These are phyloP conservation scores for Amphirosellinia nigrospora DNA, from an alignment of 495 filamentous ascomycete species.

Conservation along the genomic window DNA sequence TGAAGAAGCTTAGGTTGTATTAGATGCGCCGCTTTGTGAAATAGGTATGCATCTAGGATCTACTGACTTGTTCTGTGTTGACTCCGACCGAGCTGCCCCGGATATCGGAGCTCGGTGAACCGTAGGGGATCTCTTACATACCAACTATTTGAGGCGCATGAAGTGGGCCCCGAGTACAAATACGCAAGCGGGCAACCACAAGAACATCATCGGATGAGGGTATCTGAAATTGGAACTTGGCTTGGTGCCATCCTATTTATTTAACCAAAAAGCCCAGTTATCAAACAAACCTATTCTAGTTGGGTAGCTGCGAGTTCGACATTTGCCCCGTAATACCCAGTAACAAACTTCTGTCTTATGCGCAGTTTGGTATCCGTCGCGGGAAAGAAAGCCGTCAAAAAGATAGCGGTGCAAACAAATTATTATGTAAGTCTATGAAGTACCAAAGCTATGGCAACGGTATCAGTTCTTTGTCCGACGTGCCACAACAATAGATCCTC, in stretches of 20 bases:
- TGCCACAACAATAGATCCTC: neutral
- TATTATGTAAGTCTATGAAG: neutral
- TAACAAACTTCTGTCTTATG: too few relatives aligned
- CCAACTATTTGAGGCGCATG: neutral
- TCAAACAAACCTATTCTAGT: neutral
- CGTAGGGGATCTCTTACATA: neutral
- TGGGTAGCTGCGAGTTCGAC: neutral
- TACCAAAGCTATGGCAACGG: neutral
- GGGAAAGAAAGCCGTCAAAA: neutral
- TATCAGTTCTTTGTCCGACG: neutral
- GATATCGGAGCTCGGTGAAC: conserved; percentile 16
- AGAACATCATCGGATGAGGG: neutral
- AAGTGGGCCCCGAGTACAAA: conserved; percentile 9
- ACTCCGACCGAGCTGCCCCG: conserved; percentile 19
- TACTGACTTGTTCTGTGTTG: conserved; percentile 1
- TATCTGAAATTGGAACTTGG: neutral
- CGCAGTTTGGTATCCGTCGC: too few relatives aligned
- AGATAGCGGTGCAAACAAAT: neutral
- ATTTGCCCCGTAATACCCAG: neutral
- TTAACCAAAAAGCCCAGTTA: neutral
- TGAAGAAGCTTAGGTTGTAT: too few relatives aligned
- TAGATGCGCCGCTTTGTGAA: too few relatives aligned
- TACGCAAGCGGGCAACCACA: neutral
- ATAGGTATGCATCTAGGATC: neutral
- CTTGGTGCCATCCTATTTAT: neutral